Evolutionary conservation across 805 yeast genomes (phyloP).

Genomic region (Myxozyma vanderwaltii): DNA sequence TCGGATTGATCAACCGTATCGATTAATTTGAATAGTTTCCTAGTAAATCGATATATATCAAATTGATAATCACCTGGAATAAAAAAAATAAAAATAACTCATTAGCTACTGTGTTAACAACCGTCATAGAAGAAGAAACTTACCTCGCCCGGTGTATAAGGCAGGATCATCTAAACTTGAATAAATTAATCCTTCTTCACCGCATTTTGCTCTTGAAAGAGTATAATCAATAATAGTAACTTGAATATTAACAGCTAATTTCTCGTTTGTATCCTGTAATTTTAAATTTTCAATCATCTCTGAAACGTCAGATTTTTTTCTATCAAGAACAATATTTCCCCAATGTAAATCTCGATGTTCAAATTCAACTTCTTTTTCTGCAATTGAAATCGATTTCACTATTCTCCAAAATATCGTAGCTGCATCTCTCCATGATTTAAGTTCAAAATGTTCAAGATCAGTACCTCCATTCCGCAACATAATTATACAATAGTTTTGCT

Average conservation of each 20-base stretch:
- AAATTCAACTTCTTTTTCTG: constrained; percentile 56
- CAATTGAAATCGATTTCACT: constrained; percentile 51
- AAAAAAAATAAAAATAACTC: neutral
- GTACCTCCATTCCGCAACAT: constrained; percentile 44
- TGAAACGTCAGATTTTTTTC: constrained; percentile 19
- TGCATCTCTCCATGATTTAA: constrained; percentile 46
- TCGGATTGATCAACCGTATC: constrained; percentile 24
- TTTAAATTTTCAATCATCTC: constrained; percentile 26
- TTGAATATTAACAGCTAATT: constrained; percentile 33
- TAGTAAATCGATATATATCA: constrained; percentile 63
- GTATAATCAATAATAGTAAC: constrained; percentile 63
- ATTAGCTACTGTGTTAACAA: neutral
- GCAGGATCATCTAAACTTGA: constrained; percentile 67
- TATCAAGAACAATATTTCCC: constrained; percentile 59
- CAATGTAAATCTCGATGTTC: constrained; percentile 74
- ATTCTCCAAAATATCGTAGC: constrained; percentile 57
- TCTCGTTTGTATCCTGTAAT: constrained; percentile 16
- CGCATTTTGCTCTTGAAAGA: constrained; percentile 51
- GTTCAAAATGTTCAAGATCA: constrained; percentile 49
- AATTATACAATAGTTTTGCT: constrained; percentile 45
- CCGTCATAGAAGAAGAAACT: no score
- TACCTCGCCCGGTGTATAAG: constrained; percentile 55
- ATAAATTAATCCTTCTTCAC: constrained; percentile 44
- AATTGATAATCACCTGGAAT: constrained; percentile 59
- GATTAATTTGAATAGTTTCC: constrained; percentile 21